phyloP scores from a whole-genome alignment of 495 filamentous ascomycete species.

The Chlorociboria aeruginascens region DNA sequence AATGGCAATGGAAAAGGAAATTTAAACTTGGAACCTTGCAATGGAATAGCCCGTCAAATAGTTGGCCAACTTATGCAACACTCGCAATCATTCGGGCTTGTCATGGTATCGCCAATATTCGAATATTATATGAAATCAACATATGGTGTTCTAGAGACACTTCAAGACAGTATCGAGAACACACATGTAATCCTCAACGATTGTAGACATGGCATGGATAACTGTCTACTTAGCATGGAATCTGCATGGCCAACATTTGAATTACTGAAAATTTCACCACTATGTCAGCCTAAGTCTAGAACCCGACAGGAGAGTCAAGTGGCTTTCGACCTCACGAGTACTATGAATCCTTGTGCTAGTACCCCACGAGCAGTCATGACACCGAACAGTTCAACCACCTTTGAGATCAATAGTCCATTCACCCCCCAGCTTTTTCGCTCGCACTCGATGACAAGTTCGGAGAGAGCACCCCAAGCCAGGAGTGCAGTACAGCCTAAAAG shows the following conservation, averaged over 20 bases:
- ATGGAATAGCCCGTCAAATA: constrained; percentile 32
- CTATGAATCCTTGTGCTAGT: constrained; percentile 6
- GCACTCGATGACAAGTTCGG: background rate
- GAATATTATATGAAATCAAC: constrained; percentile 20
- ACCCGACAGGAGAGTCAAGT: constrained; percentile 12
- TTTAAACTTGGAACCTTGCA: constrained; percentile 31
- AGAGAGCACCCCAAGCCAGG: background rate
- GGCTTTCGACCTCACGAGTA: constrained; percentile 16
- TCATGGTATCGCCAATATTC: constrained; percentile 36
- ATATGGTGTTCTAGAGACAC: constrained; percentile 19
- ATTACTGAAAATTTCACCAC: constrained; percentile 7
- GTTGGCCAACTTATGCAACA: constrained; percentile 34
- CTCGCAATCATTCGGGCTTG: constrained; percentile 33
- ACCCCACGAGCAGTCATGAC: constrained; percentile 13
- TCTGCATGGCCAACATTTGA: constrained; percentile 17
- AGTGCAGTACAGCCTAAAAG: background rate
- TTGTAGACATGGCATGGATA: constrained; percentile 14
- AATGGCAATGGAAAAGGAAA: constrained; percentile 25
- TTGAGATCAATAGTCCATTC: constrained; percentile 1
- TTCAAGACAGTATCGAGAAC: constrained; percentile 15
- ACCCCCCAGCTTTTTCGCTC: constrained; percentile 3
- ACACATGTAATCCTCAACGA: constrained; percentile 14
- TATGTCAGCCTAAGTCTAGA: constrained; percentile 1
- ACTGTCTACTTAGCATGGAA: constrained; percentile 14
- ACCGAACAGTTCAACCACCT: constrained; percentile 11